Evolutionary conservation across 2,329 filamentous ascomycete genomes (phyloP), one percentile per base, ranked within the genome.

Genomic region (Calonectria pseudoturangicola): DNA sequence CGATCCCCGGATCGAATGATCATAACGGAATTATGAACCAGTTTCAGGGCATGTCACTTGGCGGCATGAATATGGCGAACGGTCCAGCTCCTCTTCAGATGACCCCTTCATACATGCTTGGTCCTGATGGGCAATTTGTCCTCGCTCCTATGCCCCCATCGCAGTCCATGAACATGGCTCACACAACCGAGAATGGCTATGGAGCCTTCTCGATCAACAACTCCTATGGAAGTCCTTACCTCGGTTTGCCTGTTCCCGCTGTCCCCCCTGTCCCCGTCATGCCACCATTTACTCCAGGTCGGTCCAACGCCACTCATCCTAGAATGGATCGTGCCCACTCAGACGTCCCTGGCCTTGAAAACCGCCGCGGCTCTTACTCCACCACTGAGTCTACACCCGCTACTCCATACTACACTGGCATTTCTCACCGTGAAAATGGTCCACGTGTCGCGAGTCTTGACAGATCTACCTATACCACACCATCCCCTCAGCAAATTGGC

Each of bases 331-430:
- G 83, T 77, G 84, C 82, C 16, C 86, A 87, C 63, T 86, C 87
- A 33, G 89, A 92, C 43, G 88, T 92, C 66, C 92, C 91, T 21
- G 89, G 87, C 39, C 85, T 93, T 36, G 91, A 93, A 77, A 92
- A 93, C 72, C 91, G 92, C 28, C 90, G 92, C 66, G 91, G 90
- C 18, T 93, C 92, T 2, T 93, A 93, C 82, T 93, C 92, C 1
- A 93, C 92, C 33, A 93, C 88, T 4, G 92, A 93, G 82, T 93
- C 92, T 9, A 89, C 90, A 30, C 89, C 91, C 3, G 89, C 92
- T 5, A 94, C 91, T 36, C 92, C 93, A 0, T 91, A 91, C 79
- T 93, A 92, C 75, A 89, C 89, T 68, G 87, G 88, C 64, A 84
- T 89, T 75, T 86, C 88, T 43, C 89, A 91, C 69, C 88, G 91